phyloP scores from a whole-genome alignment of 179 eudicot species.

The Pouteria campechiana region DNA sequence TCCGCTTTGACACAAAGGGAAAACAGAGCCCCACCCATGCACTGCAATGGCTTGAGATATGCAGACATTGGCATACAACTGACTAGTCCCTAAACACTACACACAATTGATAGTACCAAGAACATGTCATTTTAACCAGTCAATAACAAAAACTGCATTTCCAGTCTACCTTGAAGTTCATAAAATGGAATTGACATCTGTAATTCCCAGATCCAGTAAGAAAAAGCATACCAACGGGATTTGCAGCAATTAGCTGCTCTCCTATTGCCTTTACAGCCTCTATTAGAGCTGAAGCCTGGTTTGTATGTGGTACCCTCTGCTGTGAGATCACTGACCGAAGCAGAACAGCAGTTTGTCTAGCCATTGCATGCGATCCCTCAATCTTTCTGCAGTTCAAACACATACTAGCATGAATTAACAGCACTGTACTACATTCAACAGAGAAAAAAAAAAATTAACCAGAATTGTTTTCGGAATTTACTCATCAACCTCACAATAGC shows the following conservation, averaged over 20 bases:
- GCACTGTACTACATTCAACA: too few relatives aligned
- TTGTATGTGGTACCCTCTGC: conserved; percentile 29
- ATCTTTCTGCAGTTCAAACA: conserved; percentile 18
- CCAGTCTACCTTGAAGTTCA: not conserved
- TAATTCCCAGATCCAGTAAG: too few relatives aligned
- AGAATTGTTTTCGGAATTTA: too few relatives aligned
- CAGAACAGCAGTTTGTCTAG: conserved; percentile 37
- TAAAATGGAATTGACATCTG: too few relatives aligned
- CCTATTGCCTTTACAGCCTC: conserved; percentile 37
- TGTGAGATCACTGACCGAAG: conserved; percentile 45
- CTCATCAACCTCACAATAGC: too few relatives aligned
- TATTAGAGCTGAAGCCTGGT: conserved; percentile 39
- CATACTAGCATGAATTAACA: not conserved
- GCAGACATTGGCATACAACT: too few relatives aligned
- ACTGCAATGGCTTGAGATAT: too few relatives aligned
- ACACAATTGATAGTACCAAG: not conserved
- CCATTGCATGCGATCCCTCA: conserved; percentile 47
- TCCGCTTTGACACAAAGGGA: too few relatives aligned
- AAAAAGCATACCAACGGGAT: conserved; percentile 34
- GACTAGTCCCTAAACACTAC: not conserved
- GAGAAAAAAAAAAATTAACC: too few relatives aligned
- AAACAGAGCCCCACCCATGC: too few relatives aligned
- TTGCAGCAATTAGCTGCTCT: conserved; percentile 40
- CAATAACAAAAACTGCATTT: not conserved
- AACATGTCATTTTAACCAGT: not conserved